phyloP scores from a whole-genome alignment of 2,329 filamentous ascomycete species.

The Byssothecium circinans region DNA sequence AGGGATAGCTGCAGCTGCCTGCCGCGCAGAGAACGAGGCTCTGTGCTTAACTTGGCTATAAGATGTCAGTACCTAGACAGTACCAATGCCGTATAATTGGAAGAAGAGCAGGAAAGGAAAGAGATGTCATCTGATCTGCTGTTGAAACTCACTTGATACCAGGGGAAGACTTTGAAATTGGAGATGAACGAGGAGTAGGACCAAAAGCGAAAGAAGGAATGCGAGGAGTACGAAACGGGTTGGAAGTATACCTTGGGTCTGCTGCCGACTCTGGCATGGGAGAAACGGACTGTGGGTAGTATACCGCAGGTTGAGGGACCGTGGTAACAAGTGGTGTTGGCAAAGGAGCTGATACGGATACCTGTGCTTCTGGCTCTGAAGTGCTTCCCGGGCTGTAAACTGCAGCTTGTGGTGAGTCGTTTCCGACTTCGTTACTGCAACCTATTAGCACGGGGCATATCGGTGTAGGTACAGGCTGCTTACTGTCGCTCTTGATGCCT shows the following conservation, averaged over 20 bases:
- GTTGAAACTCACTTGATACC: constrained; percentile 42
- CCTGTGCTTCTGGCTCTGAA: constrained; percentile 20
- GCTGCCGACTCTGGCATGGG: constrained; percentile 27
- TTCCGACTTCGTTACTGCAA: constrained; percentile 35
- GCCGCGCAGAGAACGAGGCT: constrained; percentile 11
- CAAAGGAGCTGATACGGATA: constrained; percentile 17
- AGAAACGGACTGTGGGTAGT: constrained; percentile 25
- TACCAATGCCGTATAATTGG: neutral
- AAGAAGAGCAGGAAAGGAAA: constrained; percentile 1
- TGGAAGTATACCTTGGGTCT: constrained; percentile 41
- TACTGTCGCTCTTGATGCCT: constrained; percentile 52
- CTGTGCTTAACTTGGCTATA: constrained; percentile 23
- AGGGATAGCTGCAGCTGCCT: constrained; percentile 16
- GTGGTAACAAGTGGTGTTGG: constrained; percentile 17
- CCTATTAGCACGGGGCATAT: constrained; percentile 3
- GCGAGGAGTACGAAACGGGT: constrained; percentile 43
- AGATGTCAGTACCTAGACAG: constrained; percentile 9
- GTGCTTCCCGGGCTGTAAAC: constrained; percentile 28
- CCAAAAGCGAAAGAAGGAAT: constrained; percentile 30
- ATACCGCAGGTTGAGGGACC: constrained; percentile 17
- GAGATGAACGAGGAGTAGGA: constrained; percentile 36
- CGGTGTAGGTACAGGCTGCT: constrained; percentile 15
- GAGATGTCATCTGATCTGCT: constrained; percentile 17
- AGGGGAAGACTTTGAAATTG: constrained; percentile 25
- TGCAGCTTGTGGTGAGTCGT: constrained; percentile 27